A percentile compares a stretch with the other conserved stretches of the same genome.
These are phyloP conservation scores for Ogataea nakhonphanomensis DNA, from an alignment of 805 yeast genomes.

Conservation along the genomic window DNA sequence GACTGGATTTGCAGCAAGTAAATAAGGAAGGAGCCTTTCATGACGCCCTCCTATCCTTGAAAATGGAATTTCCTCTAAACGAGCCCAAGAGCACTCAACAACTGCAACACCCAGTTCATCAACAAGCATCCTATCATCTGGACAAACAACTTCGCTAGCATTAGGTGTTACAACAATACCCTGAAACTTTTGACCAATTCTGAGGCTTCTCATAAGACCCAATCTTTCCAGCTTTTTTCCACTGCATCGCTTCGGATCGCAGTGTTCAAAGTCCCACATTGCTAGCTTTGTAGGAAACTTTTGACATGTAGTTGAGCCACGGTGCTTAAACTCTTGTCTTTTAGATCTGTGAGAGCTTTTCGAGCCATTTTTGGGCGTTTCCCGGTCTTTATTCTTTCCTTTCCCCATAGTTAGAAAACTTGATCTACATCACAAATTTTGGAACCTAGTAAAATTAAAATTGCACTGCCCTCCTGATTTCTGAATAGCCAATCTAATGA, in stretches of 20 bases:
- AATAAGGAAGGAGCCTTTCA: constrained; percentile 83
- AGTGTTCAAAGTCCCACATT: constrained; percentile 99
- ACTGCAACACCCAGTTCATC: constrained; percentile 90
- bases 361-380: constrained; percentile 32
- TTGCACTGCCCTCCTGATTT: no score
- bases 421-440: background rate
- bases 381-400: constrained; percentile 48
- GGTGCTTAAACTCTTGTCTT: constrained; percentile 28
- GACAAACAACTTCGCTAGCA: constrained; percentile 87
- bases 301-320: constrained; percentile 10
- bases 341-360: constrained; percentile 51
- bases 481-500: no score
- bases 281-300: constrained; percentile 83
- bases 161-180: constrained; percentile 93
- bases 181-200: constrained; percentile 90
- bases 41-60: constrained; percentile 85
- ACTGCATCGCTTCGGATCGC: constrained; percentile 96
- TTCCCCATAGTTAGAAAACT: constrained; percentile 41
- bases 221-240: constrained; percentile 91
- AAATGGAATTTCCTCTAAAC: constrained; percentile 96
- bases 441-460: background rate
- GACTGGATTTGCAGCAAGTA: constrained; percentile 95
- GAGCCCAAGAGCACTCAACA: constrained; percentile 98
- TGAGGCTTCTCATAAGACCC: constrained; percentile 72
- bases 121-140: constrained; percentile 74